Evolutionary conservation across 1,139 yeast species (phyloP).

Genomic region (Pneumocystis wakefieldiae): DNA sequence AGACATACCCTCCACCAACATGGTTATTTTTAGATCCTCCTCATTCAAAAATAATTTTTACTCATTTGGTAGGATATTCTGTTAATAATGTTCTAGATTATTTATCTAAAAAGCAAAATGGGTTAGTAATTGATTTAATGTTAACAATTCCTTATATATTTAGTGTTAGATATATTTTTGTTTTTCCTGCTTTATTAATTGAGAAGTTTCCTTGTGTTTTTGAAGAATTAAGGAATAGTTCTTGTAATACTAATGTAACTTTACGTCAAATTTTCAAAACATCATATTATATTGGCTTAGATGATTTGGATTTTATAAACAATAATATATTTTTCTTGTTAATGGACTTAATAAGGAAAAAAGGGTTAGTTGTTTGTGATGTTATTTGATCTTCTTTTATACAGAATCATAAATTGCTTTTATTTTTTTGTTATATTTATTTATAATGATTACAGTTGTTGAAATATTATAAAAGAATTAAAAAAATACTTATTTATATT

Average conservation of each 20-base stretch:
- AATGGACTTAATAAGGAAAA: not conserved
- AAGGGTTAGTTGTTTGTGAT: not conserved
- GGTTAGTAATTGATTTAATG: not conserved
- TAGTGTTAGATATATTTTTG: not conserved
- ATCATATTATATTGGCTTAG: not conserved
- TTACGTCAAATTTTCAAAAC: not conserved
- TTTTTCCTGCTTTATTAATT: not conserved
- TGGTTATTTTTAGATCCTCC: constrained; percentile 40
- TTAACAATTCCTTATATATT: not conserved
- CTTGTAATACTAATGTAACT: not conserved
- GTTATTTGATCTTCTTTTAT: not conserved
- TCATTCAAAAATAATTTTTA: constrained; percentile 23
- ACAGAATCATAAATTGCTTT: not conserved
- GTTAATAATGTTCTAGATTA: not conserved
- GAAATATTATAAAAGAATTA: not conserved
- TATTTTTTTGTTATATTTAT: not conserved
- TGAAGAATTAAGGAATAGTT: not conserved
- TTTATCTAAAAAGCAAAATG: not conserved
- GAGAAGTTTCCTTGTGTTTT: not conserved
- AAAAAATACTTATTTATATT: not conserved
- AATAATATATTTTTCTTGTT: not conserved
- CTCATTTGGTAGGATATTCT: not conserved
- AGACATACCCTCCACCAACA: constrained; percentile 83
- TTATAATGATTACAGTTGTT: not conserved
- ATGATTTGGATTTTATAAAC: not conserved